phyloP scores from a whole-genome alignment of 2,329 filamentous ascomycete species.

The Tolypocladium paradoxum region DNA sequence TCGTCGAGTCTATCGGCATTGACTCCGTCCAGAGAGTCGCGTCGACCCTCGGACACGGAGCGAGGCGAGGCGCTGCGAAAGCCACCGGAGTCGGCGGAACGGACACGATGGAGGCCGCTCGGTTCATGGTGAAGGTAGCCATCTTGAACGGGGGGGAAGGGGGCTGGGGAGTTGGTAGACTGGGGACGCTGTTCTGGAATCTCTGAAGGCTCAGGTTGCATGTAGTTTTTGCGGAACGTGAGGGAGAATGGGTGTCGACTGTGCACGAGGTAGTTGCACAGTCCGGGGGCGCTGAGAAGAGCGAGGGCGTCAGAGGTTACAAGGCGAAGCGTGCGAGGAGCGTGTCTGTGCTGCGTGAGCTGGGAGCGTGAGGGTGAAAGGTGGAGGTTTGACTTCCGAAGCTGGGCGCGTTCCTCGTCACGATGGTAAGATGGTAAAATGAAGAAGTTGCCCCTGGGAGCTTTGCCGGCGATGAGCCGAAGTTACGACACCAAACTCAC shows the following conservation, averaged over 20 bases:
- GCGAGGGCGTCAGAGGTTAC: background rate
- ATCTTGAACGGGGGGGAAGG: conserved; percentile 39
- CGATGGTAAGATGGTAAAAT: background rate
- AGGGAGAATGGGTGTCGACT: conserved; percentile 26
- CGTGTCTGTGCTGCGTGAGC: conserved; percentile 1
- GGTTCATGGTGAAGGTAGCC: conserved; percentile 38
- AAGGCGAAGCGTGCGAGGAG: background rate
- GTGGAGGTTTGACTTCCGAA: background rate
- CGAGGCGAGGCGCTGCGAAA: conserved; percentile 25
- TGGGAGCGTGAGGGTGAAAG: conserved; percentile 5
- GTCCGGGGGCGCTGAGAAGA: conserved; percentile 20
- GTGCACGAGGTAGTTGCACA: conserved; percentile 43
- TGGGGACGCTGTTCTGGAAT: conserved; percentile 31
- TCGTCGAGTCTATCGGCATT: conserved; percentile 35
- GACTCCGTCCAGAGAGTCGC: conserved; percentile 20
- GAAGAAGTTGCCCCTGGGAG: background rate
- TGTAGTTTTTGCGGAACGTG: conserved; percentile 41
- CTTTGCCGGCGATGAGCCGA: conserved; percentile 1
- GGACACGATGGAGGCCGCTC: conserved; percentile 23
- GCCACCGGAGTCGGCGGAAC: conserved; percentile 11
- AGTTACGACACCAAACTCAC: background rate
- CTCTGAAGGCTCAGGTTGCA: conserved; percentile 48
- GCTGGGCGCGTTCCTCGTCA: background rate
- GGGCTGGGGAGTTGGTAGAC: conserved; percentile 22
- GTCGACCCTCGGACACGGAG: conserved; percentile 17